These are phyloP conservation scores for Beauveria brongniartii DNA, from an alignment of 2,329 filamentous ascomycete species.

Conservation along the genomic window DNA sequence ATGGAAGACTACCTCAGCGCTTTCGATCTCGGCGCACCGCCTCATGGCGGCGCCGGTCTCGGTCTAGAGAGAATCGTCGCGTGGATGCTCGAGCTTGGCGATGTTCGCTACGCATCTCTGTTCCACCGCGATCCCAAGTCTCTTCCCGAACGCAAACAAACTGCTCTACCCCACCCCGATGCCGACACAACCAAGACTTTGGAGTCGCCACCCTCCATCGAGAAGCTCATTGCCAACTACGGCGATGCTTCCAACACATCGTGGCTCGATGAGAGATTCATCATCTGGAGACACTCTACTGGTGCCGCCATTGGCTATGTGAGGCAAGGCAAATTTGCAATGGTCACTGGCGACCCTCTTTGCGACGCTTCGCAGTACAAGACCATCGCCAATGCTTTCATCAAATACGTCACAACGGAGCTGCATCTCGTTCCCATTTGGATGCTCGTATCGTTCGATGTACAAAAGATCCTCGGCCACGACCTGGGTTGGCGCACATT, in stretches of 20 bases:
- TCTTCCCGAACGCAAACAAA: conserved; percentile 56
- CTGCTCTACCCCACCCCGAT: conserved; percentile 73
- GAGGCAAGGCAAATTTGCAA: conserved; percentile 65
- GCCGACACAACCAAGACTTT: conserved; percentile 59
- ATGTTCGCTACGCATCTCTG: conserved; percentile 80
- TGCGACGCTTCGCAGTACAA: conserved; percentile 72
- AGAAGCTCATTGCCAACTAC: conserved; percentile 90
- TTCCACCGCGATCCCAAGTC: conserved; percentile 87
- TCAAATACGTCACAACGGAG: conserved; percentile 66
- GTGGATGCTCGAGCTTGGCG: conserved; percentile 76
- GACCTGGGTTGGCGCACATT: conserved; percentile 83
- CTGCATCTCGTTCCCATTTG: conserved; percentile 69
- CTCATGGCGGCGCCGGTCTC: conserved; percentile 84
- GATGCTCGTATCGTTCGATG: conserved; percentile 74
- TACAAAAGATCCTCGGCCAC: conserved; percentile 71
- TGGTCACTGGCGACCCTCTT: conserved; percentile 80
- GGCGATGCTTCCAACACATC: conserved; percentile 91
- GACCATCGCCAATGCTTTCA: conserved; percentile 64
- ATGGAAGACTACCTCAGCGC: conserved; percentile 88
- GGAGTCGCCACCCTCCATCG: conserved; percentile 61
- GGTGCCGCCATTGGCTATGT: conserved; percentile 84
- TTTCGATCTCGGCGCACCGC: conserved; percentile 82
- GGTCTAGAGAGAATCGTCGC: conserved; percentile 84
- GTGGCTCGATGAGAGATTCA: conserved; percentile 83
- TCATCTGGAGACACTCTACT: conserved; percentile 78